These are phyloP conservation scores for Spathaspora sp. DNA, from an alignment of 805 yeast genomes.

Conservation along the genomic window DNA sequence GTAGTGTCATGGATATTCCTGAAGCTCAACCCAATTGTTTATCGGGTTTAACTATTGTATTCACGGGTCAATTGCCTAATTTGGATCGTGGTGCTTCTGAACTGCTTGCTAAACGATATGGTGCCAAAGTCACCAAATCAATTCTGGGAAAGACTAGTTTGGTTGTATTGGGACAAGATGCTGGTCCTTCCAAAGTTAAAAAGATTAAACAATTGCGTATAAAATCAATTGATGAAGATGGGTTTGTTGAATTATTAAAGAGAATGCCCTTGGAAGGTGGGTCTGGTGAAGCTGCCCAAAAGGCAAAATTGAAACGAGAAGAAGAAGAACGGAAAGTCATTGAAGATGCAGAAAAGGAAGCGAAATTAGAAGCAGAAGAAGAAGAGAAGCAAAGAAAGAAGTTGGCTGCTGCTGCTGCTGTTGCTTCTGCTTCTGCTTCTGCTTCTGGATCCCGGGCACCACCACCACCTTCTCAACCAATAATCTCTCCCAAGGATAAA, in stretches of 20 bases:
- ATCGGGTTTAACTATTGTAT: slow-evolving; percentile 84
- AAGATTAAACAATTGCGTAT: slow-evolving; percentile 70
- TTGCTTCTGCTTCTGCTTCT: not conserved
- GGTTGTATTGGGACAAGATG: slow-evolving; percentile 91
- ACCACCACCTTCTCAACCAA: not conserved
- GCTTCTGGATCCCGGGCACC: too few species aligned
- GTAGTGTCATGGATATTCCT: slow-evolving; percentile 53
- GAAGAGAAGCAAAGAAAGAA: slow-evolving; percentile 13
- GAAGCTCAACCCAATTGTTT: slow-evolving; percentile 84
- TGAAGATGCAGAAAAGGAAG: slow-evolving; percentile 37
- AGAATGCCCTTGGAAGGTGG: slow-evolving; percentile 95
- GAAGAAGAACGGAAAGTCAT: slow-evolving; percentile 59
- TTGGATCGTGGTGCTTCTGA: slow-evolving; percentile 76
- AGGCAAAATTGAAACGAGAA: slow-evolving; percentile 64
- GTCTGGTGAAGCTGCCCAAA: slow-evolving; percentile 70
- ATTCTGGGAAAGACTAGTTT: slow-evolving; percentile 81
- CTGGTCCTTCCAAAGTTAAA: slow-evolving; percentile 91
- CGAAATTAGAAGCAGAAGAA: slow-evolving; percentile 47
- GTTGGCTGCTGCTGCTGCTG: not conserved
- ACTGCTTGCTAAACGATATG: slow-evolving; percentile 74
- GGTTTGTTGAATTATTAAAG: slow-evolving; percentile 68
- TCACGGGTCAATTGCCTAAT: slow-evolving; percentile 85
- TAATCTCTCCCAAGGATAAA: slow-evolving; percentile 47
- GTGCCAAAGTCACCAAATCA: slow-evolving; percentile 86
- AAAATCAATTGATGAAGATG: slow-evolving; percentile 84